Evolutionary conservation across 2,329 filamentous ascomycete genomes (phyloP).

Genomic region (Furcasterigmium furcatum): DNA sequence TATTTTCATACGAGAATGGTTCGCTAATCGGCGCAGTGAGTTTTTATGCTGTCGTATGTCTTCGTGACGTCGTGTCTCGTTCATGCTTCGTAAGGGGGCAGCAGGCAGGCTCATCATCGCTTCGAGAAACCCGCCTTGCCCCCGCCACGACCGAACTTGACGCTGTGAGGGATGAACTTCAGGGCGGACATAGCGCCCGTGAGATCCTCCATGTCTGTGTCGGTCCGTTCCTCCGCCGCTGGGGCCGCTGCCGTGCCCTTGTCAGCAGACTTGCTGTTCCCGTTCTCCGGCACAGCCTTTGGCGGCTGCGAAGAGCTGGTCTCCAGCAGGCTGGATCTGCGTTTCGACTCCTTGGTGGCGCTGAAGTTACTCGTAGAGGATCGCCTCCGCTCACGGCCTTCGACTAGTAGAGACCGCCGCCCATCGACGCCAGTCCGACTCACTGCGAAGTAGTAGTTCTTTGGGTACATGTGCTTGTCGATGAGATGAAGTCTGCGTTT

Average conservation of each 20-base stretch:
- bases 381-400: constrained; percentile 46
- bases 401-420: constrained; percentile 71
- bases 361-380: constrained; percentile 36
- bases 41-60: not conserved
- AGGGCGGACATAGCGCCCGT: constrained; percentile 67
- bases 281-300: not conserved
- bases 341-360: constrained; percentile 26
- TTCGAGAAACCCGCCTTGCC: constrained; percentile 51
- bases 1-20: not conserved
- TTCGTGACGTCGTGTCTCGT: constrained; percentile 6
- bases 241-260: constrained; percentile 2
- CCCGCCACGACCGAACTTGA: constrained; percentile 61
- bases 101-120: constrained; percentile 27
- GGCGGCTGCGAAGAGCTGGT: not conserved
- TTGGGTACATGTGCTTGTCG: constrained; percentile 91
- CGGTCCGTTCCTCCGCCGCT: constrained; percentile 19
- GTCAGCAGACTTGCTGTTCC: not conserved
- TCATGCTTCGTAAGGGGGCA: constrained; percentile 5
- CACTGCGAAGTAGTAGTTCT: constrained; percentile 83
- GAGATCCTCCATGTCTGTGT: constrained; percentile 60
- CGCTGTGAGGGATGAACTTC: constrained; percentile 65
- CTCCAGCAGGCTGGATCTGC: constrained; percentile 27
- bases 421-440: constrained; percentile 89
- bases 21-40: constrained; percentile 13
- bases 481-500: constrained; percentile 87